A percentile compares a stretch with the other conserved stretches of the same genome.
Evolutionary conservation across 2,329 filamentous ascomycete genomes (phyloP).

Genomic region (Ophiostoma ips): DNA sequence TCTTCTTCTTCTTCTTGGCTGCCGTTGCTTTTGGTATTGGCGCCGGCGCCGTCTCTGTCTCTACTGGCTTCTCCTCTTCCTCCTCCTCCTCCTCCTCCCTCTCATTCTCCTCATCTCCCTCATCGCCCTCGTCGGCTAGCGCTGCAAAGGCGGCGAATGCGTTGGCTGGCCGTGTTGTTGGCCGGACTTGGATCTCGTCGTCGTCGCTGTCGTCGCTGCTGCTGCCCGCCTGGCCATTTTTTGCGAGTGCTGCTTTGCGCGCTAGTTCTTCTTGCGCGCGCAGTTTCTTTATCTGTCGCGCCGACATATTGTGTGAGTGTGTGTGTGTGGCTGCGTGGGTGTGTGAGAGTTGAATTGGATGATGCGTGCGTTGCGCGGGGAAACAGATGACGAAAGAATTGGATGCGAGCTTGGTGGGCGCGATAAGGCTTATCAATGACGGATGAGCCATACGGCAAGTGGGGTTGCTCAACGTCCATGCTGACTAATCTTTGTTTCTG

Average conservation of each 20-base stretch:
- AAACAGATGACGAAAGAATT: no score
- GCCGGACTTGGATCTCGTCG: conserved; percentile 13
- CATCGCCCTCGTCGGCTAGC: conserved; percentile 28
- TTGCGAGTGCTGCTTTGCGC: conserved; percentile 18
- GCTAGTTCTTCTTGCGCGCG: conserved; percentile 31
- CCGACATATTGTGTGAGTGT: conserved; percentile 31
- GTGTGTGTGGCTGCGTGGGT: no score
- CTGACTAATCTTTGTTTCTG: no score
- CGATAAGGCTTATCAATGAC: no score
- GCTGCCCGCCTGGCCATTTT: conserved; percentile 12
- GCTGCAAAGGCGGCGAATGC: conserved; percentile 37
- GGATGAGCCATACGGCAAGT: no score
- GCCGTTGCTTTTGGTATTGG: not conserved
- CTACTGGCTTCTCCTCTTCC: not conserved
- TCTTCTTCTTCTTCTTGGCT: conserved; percentile 1
- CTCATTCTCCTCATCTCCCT: conserved; percentile 16
- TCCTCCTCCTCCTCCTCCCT: conserved; percentile 24
- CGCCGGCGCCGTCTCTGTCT: not conserved
- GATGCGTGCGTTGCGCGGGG: no score
- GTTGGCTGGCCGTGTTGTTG: conserved; percentile 3
- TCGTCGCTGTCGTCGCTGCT: conserved; percentile 18
- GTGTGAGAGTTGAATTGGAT: not conserved
- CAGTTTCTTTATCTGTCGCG: conserved; percentile 36
- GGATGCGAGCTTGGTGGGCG: no score
- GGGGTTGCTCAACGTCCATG: no score